A percentile compares a stretch with the other conserved stretches of the same genome.
These are phyloP conservation scores for Catenaria anguillulae DNA, from an alignment of 371 early-diverging fungal species.

Conservation along the genomic window DNA sequence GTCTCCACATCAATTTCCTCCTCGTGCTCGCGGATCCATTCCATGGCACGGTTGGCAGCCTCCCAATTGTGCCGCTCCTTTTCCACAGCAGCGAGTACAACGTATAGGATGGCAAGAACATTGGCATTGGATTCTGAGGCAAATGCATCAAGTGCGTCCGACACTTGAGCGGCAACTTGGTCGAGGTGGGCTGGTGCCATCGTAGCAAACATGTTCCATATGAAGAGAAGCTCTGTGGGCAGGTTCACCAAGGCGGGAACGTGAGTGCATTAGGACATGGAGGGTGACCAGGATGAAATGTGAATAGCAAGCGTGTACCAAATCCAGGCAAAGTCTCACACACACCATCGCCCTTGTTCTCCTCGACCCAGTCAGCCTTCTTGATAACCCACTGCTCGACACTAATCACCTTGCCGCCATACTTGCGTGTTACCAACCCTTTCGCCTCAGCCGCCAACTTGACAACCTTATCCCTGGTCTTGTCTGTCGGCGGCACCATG, in stretches of 20 bases:
- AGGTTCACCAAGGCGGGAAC: too few relatives aligned
- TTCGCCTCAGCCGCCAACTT: background rate
- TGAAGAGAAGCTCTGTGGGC: background rate
- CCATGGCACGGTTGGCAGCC: background rate
- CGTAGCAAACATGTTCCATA: background rate
- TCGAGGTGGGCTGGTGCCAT: background rate
- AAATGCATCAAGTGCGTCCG: background rate
- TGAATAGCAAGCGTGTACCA: too few relatives aligned
- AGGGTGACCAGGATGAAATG: too few relatives aligned
- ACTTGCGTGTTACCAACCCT: background rate
- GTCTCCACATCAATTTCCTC: background rate
- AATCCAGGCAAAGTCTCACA: background rate
- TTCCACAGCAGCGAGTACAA: background rate
- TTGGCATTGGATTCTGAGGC: background rate
- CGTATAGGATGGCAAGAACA: background rate
- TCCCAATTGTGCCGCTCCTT: background rate
- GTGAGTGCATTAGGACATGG: too few relatives aligned
- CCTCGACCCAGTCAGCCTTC: background rate
- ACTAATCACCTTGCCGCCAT: background rate
- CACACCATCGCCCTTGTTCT: too few relatives aligned
- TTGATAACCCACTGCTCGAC: constrained; percentile 3
- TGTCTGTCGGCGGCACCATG: background rate
- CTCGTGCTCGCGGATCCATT: background rate
- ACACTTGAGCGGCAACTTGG: background rate
- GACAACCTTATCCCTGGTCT: background rate